Conservation (phyloP, 441 rosid genomes). For the Codiaeum variegatum region DNA sequence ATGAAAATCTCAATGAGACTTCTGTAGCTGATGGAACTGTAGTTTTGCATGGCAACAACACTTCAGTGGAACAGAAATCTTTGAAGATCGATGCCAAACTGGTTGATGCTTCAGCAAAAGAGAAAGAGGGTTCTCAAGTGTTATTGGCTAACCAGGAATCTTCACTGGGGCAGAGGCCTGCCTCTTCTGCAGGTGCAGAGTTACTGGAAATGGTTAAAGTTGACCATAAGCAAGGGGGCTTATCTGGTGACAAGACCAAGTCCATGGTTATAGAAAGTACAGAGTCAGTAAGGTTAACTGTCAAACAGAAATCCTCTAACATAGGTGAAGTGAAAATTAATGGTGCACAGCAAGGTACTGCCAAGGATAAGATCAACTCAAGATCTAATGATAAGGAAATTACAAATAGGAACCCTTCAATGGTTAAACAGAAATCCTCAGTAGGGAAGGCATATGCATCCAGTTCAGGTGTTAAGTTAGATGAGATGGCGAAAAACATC, state of each 20-base stretch:
- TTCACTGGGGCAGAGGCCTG: constrained; percentile 20
- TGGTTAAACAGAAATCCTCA: constrained; percentile 18
- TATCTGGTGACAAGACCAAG: constrained; percentile 17
- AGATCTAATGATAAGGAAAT: not conserved
- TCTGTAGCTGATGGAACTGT: constrained; percentile 17
- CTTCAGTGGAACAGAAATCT: constrained; percentile 19
- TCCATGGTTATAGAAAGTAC: constrained; percentile 19
- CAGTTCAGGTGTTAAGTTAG: constrained; percentile 14
- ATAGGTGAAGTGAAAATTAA: constrained; percentile 19
- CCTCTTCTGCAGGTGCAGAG: constrained; percentile 18
- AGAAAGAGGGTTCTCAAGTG: constrained; percentile 17
- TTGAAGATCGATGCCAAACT: constrained; percentile 22
- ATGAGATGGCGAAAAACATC: constrained; percentile 12
- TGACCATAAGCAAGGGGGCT: constrained; percentile 8
- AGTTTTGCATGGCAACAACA: constrained; percentile 14
- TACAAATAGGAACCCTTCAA: not conserved
- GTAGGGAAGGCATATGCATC: constrained; percentile 22
- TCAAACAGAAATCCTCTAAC: constrained; percentile 21
- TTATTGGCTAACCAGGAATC: constrained; percentile 18
- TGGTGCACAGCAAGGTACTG: constrained; percentile 13
- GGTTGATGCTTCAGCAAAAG: constrained; percentile 23
- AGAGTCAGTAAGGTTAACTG: constrained; percentile 11
- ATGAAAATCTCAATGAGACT: constrained; percentile 28
- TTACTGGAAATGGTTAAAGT: constrained; percentile 8
- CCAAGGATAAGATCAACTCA: constrained; percentile 13